These are phyloP conservation scores for Teratosphaeria gauchensis DNA, from an alignment of 2,329 filamentous ascomycete genomes.

Conservation along the genomic window DNA sequence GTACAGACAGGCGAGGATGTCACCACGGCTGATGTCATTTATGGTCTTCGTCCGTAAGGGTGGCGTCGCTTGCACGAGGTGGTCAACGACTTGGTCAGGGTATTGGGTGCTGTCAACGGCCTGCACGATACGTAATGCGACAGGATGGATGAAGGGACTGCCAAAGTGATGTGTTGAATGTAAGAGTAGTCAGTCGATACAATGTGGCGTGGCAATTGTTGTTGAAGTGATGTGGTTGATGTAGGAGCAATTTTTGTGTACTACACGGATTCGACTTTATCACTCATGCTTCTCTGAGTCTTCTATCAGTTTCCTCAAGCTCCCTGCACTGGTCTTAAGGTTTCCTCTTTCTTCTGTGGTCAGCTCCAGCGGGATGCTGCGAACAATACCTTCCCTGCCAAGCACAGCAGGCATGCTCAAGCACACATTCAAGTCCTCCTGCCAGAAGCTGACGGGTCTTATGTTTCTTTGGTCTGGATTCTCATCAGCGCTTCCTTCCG, in stretches of 20 bases:
- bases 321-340: slow-evolving; percentile 27
- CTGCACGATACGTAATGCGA: no score
- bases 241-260: no score
- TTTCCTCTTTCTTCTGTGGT: slow-evolving; percentile 26
- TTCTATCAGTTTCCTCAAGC: slow-evolving; percentile 27
- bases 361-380: slow-evolving; percentile 27
- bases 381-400: slow-evolving; percentile 38
- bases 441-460: slow-evolving; percentile 41
- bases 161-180: background rate
- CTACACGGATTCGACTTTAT: no score
- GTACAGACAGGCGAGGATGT: background rate
- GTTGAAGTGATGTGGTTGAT: no score
- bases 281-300: slow-evolving; percentile 25
- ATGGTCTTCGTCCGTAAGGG: no score
- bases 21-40: background rate
- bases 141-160: no score
- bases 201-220: background rate
- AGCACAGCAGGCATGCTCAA: slow-evolving; percentile 42
- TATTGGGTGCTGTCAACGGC: no score
- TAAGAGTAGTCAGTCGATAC: background rate
- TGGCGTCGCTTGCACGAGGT: no score
- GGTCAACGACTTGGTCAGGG: no score
- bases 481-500: background rate
- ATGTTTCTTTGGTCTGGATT: slow-evolving; percentile 33
- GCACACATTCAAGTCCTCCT: slow-evolving; percentile 39